Conservation (phyloP, 1,284 basidiomycete species). For the Puccinia coronata region DNA sequence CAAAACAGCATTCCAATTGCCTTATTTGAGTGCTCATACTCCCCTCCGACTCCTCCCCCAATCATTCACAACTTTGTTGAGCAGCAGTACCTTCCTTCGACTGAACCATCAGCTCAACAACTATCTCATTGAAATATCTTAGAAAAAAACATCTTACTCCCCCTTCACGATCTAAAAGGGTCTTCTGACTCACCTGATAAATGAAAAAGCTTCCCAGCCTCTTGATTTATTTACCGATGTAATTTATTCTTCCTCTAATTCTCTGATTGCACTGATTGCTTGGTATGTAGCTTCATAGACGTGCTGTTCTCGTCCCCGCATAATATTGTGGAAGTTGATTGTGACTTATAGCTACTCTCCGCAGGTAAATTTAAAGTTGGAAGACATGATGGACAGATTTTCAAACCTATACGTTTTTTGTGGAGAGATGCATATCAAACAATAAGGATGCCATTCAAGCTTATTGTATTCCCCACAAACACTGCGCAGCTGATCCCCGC, state of each 20-base stretch:
- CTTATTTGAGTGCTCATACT: slow-evolving; percentile 16
- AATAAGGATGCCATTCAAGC: too few species aligned
- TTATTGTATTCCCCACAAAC: too few species aligned
- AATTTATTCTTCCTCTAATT: slow-evolving; percentile 13
- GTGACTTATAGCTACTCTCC: too few species aligned
- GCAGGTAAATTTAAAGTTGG: too few species aligned
- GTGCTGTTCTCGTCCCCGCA: too few species aligned
- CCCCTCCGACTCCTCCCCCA: neutral
- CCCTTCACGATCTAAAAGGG: neutral
- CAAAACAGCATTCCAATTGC: neutral
- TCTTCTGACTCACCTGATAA: neutral
- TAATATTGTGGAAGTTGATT: too few species aligned
- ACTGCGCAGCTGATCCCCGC: too few species aligned
- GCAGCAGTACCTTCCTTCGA: slow-evolving; percentile 6
- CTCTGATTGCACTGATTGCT: too few species aligned
- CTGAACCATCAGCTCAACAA: neutral
- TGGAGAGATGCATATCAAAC: too few species aligned
- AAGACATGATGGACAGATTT: too few species aligned
- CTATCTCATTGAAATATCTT: neutral
- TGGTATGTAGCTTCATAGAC: neutral
- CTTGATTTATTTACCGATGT: neutral
- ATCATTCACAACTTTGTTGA: slow-evolving; percentile 12
- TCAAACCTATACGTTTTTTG: too few species aligned
- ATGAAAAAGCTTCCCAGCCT: too few species aligned
- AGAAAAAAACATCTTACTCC: neutral